Percentiles rank a stretch among this genome's conserved stretches.
Evolutionary conservation across 306 rosid genomes (phyloP).

Genomic region (barrel medic (Medicago truncatula)): DNA sequence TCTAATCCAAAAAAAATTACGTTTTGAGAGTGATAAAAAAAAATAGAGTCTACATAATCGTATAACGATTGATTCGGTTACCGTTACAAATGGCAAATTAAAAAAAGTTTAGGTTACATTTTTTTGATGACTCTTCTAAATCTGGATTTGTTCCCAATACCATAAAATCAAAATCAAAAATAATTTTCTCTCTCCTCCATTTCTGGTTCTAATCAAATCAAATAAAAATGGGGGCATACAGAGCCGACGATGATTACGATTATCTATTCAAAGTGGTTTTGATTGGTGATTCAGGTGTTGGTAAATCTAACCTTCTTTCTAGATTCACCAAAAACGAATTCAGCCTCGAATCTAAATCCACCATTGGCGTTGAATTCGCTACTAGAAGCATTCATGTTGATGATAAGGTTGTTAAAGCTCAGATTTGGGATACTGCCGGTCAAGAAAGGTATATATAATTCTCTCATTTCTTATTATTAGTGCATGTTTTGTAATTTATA

Average conservation of each 20-base stretch:
- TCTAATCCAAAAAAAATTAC: no score
- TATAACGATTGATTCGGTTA: no score
- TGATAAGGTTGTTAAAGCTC: conserved; percentile 88
- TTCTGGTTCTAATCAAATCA: no score
- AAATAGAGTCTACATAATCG: no score
- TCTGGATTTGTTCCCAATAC: no score
- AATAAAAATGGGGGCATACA: conserved; percentile 64
- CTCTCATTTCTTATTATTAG: no score
- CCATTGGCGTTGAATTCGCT: conserved; percentile 91
- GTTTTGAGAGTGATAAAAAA: no score
- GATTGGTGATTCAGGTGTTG: conserved; percentile 89
- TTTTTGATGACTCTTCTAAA: no score
- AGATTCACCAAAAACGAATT: conserved; percentile 81
- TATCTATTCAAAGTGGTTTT: conserved; percentile 84
- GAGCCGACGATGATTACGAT: conserved; percentile 88
- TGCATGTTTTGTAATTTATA: neutral
- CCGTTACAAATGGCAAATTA: no score
- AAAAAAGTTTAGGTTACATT: no score
- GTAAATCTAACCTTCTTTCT: conserved; percentile 79
- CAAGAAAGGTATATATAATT: no score
- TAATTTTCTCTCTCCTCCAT: neutral
- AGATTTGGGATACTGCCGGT: conserved; percentile 97
- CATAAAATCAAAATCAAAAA: neutral
- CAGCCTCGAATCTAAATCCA: conserved; percentile 83
- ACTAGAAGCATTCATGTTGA: conserved; percentile 84